Base-by-base conservation (phyloP, 306 rosid species). In the Pueraria montana region DNA sequence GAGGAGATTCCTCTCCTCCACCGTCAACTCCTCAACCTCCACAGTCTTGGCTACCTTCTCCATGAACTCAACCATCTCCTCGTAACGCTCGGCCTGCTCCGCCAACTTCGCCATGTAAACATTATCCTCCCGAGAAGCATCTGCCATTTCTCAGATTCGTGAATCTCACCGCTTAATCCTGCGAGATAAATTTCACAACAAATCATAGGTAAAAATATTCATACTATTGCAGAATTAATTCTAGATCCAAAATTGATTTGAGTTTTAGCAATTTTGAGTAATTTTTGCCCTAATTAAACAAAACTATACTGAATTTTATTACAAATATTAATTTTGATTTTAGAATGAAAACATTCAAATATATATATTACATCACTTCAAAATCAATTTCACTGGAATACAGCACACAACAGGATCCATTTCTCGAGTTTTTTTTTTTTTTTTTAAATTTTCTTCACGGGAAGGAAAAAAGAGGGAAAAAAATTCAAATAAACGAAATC, bases 61-160 rank as follows among this genome's bases (percentile, higher is more conserved):
- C 97, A 95, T 95, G 68, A 95, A 95, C 89, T 94, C 98, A 7
- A 94, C 97, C 98, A 94, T 94, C 87, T 94, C 98, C 87, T 94
- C 98, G 24, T 94, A 94, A 1, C 98, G 86, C 81, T 94, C 98
- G 0, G 97, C 97, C 85, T 94, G 98, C 77, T 94, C 98, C 0
- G 98, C 97, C 80, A 94, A 83, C 88, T 92, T 94, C 75, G 98
- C 98, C 94, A 94, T 62, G 92, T 92, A 94, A 21, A 94, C 98
- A 79, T 90, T 90, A 20, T 94, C 98, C 87, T 94, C 98, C 1
- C 97, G 92, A 1, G 97, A 84, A 38, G 94, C 86, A 17, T 74
- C 83, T 2, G 85, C 76, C 85, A 82, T 82, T 74, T 74, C 56
- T 46, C 11, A 26, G 34, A 11, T 16, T 56, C 24, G 67, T 24